phyloP scores from a whole-genome alignment of 2,329 filamentous ascomycete species.

The Leptosphaerulina australis region DNA sequence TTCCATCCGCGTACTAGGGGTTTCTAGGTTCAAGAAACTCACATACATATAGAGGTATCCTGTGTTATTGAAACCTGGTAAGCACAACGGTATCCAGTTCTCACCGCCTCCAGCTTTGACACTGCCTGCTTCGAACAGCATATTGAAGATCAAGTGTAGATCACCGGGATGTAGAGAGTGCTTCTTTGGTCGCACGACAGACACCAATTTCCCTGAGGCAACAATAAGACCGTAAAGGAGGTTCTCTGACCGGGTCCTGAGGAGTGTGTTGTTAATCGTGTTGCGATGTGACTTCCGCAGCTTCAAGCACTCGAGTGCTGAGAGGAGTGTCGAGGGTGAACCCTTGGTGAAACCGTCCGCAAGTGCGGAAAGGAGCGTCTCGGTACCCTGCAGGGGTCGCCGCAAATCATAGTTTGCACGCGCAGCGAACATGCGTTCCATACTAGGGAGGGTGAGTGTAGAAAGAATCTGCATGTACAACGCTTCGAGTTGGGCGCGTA shows the following conservation, averaged over 20 bases:
- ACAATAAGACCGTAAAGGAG: conserved; percentile 93
- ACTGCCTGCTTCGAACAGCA: conserved; percentile 94
- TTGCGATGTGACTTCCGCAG: conserved; percentile 86
- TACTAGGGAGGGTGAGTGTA: conserved; percentile 84
- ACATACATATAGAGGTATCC: conserved; percentile 99
- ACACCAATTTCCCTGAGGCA: conserved; percentile 89
- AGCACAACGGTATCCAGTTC: conserved; percentile 95
- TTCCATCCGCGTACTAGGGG: conserved; percentile 52
- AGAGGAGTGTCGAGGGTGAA: conserved; percentile 85
- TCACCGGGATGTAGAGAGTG: conserved; percentile 96
- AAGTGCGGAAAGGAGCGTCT: conserved; percentile 85
- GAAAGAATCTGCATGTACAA: conserved; percentile 98
- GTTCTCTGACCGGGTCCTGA: conserved; percentile 77
- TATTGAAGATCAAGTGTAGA: conserved; percentile 96
- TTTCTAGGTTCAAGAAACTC: conserved; percentile 78
- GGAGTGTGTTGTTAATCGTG: conserved; percentile 82
- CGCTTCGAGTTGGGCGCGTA: conserved; percentile 86
- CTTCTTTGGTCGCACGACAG: conserved; percentile 90
- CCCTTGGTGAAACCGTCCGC: conserved; percentile 94
- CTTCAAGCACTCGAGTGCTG: conserved; percentile 90
- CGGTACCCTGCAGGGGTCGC: conserved; percentile 87
- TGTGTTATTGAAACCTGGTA: conserved; percentile 95
- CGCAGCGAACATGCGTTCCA: conserved; percentile 85
- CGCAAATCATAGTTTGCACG: conserved; percentile 93
- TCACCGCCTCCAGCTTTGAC: conserved; percentile 93